A percentile compares a stretch with the other conserved stretches of the same genome.
These are phyloP conservation scores for Priceomyces castillae DNA, from an alignment of 805 yeast species.

Conservation along the genomic window DNA sequence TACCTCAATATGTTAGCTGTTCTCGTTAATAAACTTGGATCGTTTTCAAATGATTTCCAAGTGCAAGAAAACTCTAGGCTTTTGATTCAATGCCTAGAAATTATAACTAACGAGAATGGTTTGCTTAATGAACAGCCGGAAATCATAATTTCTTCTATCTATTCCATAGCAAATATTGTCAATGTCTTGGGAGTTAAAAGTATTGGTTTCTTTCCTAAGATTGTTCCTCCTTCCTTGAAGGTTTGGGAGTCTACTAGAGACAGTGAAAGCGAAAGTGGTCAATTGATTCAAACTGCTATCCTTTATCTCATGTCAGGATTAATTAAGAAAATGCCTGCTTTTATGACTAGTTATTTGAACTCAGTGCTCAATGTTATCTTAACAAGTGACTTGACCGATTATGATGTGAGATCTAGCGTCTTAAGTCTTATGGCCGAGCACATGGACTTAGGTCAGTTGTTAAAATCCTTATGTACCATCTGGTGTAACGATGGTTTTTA, in stretches of 20 bases:
- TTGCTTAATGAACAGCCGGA: conserved; percentile 57
- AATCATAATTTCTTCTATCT: conserved; percentile 67
- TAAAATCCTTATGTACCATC: conserved; percentile 57
- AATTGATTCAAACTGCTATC: conserved; percentile 64
- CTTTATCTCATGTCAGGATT: conserved; percentile 70
- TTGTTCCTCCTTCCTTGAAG: conserved; percentile 69
- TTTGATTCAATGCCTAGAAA: conserved; percentile 47
- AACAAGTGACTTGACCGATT: conserved; percentile 56
- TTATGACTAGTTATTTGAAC: conserved; percentile 66
- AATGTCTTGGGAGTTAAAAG: conserved; percentile 79
- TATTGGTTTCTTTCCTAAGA: conserved; percentile 80
- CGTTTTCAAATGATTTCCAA: conserved; percentile 19
- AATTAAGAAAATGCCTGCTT: conserved; percentile 81
- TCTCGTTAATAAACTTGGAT: conserved; percentile 61
- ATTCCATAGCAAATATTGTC: conserved; percentile 67
- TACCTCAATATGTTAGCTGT: conserved; percentile 66
- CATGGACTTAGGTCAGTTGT: conserved; percentile 61
- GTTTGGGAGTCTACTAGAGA: conserved; percentile 48
- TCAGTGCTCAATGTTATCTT: conserved; percentile 60
- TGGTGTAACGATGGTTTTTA: conserved; percentile 51
- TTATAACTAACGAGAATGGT: conserved; percentile 50
- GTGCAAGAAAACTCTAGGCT: conserved; percentile 44
- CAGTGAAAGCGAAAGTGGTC: conserved; percentile 25
- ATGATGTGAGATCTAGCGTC: conserved; percentile 57
- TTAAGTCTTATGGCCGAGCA: conserved; percentile 60